phyloP scores from a whole-genome alignment of 129 eudicot genomes.

The Saposhnikovia divaricata region DNA sequence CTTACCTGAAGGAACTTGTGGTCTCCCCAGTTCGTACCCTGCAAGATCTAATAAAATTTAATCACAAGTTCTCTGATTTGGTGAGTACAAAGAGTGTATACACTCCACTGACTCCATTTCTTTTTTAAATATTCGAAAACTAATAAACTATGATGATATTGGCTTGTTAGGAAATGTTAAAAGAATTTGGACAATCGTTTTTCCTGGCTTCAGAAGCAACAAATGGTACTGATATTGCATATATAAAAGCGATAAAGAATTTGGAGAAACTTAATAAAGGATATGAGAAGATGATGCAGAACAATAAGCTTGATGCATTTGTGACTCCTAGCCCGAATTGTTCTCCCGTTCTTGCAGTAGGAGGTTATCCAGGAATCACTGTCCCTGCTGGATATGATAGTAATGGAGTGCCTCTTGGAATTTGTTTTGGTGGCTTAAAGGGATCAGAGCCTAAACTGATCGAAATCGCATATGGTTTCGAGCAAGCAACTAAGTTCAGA shows the following conservation, averaged over 20 bases:
- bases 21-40: constrained; percentile 28
- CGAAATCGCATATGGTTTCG: constrained; percentile 48
- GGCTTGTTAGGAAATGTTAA: constrained; percentile 35
- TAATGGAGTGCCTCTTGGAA: constrained; percentile 44
- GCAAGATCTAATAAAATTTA: constrained; percentile 32
- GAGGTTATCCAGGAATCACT: constrained; percentile 39
- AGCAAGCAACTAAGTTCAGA: constrained; percentile 39
- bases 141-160: neutral
- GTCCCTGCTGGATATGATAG: constrained; percentile 43
- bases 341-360: constrained; percentile 30
- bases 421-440: constrained; percentile 39
- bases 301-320: constrained; percentile 35
- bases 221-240: constrained; percentile 41
- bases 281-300: constrained; percentile 43
- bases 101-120: neutral
- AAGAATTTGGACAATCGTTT: constrained; percentile 27
- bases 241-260: constrained; percentile 25
- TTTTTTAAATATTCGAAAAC: neutral
- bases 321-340: constrained; percentile 31
- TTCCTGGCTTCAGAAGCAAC: constrained; percentile 48
- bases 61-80: constrained; percentile 24
- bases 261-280: constrained; percentile 35
- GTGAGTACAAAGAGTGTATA: constrained; percentile 4
- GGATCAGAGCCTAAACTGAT: constrained; percentile 37
- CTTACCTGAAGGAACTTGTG: constrained; percentile 35